Conservation (phyloP, 768 basidiomycete species). For the Favolaschia claudopus region DNA sequence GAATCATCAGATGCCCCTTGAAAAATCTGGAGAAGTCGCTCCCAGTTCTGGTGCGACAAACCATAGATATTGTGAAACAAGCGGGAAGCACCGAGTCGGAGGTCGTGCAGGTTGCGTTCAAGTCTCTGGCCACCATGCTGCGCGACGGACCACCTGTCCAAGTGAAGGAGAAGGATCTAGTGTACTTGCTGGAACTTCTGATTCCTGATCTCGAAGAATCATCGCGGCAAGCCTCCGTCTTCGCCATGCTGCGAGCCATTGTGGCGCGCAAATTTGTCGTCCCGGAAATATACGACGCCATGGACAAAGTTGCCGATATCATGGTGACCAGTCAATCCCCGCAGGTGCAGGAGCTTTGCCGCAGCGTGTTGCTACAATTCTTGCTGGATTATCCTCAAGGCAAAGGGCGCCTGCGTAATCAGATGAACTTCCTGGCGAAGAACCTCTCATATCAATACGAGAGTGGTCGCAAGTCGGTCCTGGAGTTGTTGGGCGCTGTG, state of each 20-base stretch:
- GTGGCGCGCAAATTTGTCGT: conserved; percentile 91
- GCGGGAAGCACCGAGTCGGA: conserved; percentile 91
- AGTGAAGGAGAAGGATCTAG: conserved; percentile 88
- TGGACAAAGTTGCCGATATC: conserved; percentile 91
- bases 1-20: conserved; percentile 85
- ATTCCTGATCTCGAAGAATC: conserved; percentile 92
- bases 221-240: conserved; percentile 83
- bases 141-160: conserved; percentile 86
- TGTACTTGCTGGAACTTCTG: conserved; percentile 86
- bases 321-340: conserved; percentile 93
- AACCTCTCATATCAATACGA: conserved; percentile 92
- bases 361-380: conserved; percentile 90
- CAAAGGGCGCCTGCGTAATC: conserved; percentile 84
- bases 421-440: conserved; percentile 91
- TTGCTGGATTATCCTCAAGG: conserved; percentile 97
- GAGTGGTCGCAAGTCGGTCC: conserved; percentile 90
- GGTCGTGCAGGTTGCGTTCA: conserved; percentile 86
- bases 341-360: conserved; percentile 90
- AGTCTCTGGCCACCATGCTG: conserved; percentile 85
- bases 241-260: conserved; percentile 89
- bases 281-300: conserved; percentile 95
- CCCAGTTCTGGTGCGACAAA: conserved; percentile 85
- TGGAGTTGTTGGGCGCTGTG: conserved; percentile 89
- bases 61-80: conserved; percentile 81
- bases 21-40: conserved; percentile 76